A percentile compares a stretch with the other conserved stretches of the same genome.
These are phyloP conservation scores for Gloeophyllum trabeum DNA, from an alignment of 768 basidiomycete genomes.

Conservation along the genomic window DNA sequence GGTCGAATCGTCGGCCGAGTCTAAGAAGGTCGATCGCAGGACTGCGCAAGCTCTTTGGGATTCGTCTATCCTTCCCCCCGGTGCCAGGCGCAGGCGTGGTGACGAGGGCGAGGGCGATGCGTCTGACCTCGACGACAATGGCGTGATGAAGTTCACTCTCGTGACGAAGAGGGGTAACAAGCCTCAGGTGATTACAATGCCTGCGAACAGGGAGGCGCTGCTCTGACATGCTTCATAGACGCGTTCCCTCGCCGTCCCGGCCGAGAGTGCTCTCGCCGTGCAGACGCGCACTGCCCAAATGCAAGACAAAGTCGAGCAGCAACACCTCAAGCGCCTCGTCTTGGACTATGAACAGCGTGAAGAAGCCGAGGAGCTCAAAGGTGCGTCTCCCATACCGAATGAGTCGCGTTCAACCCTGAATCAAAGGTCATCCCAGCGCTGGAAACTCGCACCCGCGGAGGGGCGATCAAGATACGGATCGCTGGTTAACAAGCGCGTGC, in stretches of 20 bases:
- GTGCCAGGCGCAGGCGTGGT: slow-evolving; percentile 46
- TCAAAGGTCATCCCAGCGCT: slow-evolving; percentile 33
- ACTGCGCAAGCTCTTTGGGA: slow-evolving; percentile 85
- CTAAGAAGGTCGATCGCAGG: slow-evolving; percentile 81
- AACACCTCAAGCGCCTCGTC: slow-evolving; percentile 92
- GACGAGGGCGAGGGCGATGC: slow-evolving; percentile 49
- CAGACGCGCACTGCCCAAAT: slow-evolving; percentile 87
- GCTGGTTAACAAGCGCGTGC: slow-evolving; percentile 35
- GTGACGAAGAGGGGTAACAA: slow-evolving; percentile 90
- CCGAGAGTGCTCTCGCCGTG: slow-evolving; percentile 78
- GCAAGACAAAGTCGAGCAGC: slow-evolving; percentile 93
- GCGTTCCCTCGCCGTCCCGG: slow-evolving; percentile 82
- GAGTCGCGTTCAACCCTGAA: not conserved
- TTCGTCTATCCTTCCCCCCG: slow-evolving; percentile 62
- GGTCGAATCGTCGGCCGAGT: slow-evolving; percentile 75
- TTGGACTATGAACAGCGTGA: slow-evolving; percentile 86
- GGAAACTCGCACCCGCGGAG: slow-evolving; percentile 55
- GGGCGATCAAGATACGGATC: slow-evolving; percentile 69
- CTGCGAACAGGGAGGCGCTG: slow-evolving; percentile 1
- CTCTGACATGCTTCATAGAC: slow-evolving; percentile 32
- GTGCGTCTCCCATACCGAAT: slow-evolving; percentile 19
- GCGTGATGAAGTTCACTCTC: slow-evolving; percentile 84
- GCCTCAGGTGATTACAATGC: slow-evolving; percentile 53
- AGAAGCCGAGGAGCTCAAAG: slow-evolving; percentile 75
- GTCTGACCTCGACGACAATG: slow-evolving; percentile 22